Conservation (phyloP, 192 early-diverging fungal species). For the Backusella mclennaniae region DNA sequence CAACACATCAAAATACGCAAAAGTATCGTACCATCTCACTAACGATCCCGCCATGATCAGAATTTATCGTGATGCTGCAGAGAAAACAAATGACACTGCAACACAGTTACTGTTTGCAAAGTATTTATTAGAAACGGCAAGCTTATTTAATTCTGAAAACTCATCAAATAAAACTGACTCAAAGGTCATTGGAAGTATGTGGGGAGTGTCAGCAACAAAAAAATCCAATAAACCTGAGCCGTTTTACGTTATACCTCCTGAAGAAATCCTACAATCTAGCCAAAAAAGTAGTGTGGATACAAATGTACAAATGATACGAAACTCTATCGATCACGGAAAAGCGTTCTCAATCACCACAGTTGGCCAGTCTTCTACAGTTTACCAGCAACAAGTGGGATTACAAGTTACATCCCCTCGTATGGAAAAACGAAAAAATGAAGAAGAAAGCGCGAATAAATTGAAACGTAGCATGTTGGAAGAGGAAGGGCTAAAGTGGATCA, state of each 20-base stretch:
- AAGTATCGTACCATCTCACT: conserved; percentile 21
- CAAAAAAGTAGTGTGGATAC: background rate
- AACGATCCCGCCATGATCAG: conserved; percentile 37
- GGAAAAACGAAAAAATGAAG: conserved; percentile 1
- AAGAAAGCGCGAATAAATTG: background rate
- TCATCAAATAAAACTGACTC: background rate
- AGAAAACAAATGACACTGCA: conserved; percentile 70
- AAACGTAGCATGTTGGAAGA: conserved; percentile 26
- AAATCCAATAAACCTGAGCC: background rate
- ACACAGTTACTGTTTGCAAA: conserved; percentile 76
- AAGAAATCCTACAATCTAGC: background rate
- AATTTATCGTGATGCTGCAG: conserved; percentile 72
- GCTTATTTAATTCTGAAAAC: conserved; percentile 21
- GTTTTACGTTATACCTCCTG: background rate
- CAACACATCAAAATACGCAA: conserved; percentile 17
- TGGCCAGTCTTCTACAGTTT: background rate
- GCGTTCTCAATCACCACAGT: background rate
- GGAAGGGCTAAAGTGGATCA: conserved; percentile 70
- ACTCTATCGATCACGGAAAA: background rate
- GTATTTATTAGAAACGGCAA: conserved; percentile 69
- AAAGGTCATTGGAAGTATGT: conserved; percentile 5
- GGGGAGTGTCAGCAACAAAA: background rate
- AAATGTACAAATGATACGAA: background rate
- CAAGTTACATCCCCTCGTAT: background rate
- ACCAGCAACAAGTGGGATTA: background rate